A percentile compares a stretch with the other conserved stretches of the same genome.
phyloP scores from a whole-genome alignment of 805 yeast genomes.

The Starmerella scarabaei region DNA sequence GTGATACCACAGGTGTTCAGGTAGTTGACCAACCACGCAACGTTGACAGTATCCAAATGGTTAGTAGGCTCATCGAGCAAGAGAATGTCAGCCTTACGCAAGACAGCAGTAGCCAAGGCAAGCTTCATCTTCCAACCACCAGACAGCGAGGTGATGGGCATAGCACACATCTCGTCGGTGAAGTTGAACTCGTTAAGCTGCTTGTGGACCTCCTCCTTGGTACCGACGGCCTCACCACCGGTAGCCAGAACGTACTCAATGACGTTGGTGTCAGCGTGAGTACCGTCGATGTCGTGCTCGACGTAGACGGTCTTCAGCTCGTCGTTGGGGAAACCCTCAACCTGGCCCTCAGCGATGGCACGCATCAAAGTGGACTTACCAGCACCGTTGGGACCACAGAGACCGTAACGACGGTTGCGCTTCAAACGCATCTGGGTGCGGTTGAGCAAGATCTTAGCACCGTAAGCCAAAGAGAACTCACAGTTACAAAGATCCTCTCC shows the following conservation, averaged over 20 bases:
- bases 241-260: conserved; percentile 80
- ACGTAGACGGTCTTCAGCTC: conserved; percentile 99
- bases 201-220: conserved; percentile 54
- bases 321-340: conserved; percentile 99
- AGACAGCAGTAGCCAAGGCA: conserved; percentile 98
- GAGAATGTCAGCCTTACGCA: conserved; percentile 94
- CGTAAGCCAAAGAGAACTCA: conserved; percentile 99
- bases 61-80: conserved; percentile 99
- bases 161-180: conserved; percentile 80
- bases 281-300: conserved; percentile 98
- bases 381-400: conserved; percentile 98
- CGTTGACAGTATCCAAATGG: conserved; percentile 99
- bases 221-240: conserved; percentile 65
- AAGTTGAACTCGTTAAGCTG: conserved; percentile 85
- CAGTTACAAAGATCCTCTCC: conserved; percentile 99
- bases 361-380: conserved; percentile 98
- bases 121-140: conserved; percentile 99
- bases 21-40: conserved; percentile 99
- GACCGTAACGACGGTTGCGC: conserved; percentile 98
- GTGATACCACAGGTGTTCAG: conserved; percentile 97
- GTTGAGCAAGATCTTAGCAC: conserved; percentile 99
- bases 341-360: conserved; percentile 95
- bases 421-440: conserved; percentile 93
- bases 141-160: conserved; percentile 93
- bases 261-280: conserved; percentile 92